These are phyloP conservation scores for Eucalyptus coolabah DNA, from an alignment of 345 rosid species.

Conservation along the genomic window DNA sequence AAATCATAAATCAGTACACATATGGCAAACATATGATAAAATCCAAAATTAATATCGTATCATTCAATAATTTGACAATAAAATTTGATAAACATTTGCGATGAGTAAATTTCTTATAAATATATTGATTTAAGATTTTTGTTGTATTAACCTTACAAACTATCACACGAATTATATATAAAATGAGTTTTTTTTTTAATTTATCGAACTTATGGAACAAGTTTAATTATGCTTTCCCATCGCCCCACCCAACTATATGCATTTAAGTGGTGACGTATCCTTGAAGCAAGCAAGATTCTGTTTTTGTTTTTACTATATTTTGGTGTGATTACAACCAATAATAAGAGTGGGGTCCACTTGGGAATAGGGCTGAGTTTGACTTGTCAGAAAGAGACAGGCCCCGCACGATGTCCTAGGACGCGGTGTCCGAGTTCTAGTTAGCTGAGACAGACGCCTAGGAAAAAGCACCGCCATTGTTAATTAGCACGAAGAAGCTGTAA, in stretches of 20 bases:
- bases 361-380: not conserved
- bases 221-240: not conserved
- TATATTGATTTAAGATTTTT: no score
- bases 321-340: not conserved
- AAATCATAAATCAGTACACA: accelerated
- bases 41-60: accelerated
- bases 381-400: not conserved
- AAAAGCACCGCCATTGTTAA: not conserved
- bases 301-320: not conserved
- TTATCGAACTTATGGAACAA: not conserved
- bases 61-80: no score
- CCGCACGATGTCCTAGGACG: not conserved
- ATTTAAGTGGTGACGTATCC: not conserved
- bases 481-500: not conserved
- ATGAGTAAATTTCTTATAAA: accelerated
- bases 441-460: not conserved
- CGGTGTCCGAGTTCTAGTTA: not conserved
- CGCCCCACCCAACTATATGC: not conserved
- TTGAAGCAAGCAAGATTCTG: not conserved
- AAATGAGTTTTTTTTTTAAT: not conserved
- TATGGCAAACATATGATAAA: accelerated
- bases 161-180: not conserved
- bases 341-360: not conserved
- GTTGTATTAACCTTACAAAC: accelerated
- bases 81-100: no score